phyloP scores from a whole-genome alignment of 2,329 filamentous ascomycete genomes.

The Septoria linicola region DNA sequence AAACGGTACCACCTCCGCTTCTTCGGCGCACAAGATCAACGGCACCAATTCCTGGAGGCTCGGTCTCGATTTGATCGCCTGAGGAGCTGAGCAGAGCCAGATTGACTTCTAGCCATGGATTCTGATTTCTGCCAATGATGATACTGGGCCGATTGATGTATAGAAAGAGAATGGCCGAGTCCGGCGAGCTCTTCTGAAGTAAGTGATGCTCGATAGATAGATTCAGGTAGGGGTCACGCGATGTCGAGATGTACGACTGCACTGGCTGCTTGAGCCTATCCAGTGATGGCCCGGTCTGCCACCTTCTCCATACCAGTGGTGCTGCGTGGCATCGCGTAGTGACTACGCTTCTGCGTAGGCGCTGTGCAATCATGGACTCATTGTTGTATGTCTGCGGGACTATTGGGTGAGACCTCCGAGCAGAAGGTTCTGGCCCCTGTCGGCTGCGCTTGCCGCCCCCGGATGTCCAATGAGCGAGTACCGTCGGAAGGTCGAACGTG shows the following conservation, averaged over 20 bases:
- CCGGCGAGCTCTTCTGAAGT: slow-evolving; percentile 67
- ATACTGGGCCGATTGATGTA: slow-evolving; percentile 87
- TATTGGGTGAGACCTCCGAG: slow-evolving; percentile 19
- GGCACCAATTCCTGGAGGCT: slow-evolving; percentile 42
- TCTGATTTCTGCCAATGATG: slow-evolving; percentile 93
- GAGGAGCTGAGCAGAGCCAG: slow-evolving; percentile 58
- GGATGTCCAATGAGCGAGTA: slow-evolving; percentile 10
- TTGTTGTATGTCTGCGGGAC: slow-evolving; percentile 9
- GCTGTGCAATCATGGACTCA: slow-evolving; percentile 35
- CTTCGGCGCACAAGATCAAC: slow-evolving; percentile 74
- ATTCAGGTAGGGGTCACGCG: slow-evolving; percentile 77
- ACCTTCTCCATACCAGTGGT: slow-evolving; percentile 25
- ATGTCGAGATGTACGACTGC: slow-evolving; percentile 52
- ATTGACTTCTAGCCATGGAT: slow-evolving; percentile 92
- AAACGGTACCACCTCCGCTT: slow-evolving; percentile 88
- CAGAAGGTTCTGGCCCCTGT: slow-evolving; percentile 3
- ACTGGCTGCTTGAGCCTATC: slow-evolving; percentile 33
- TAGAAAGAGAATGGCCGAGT: slow-evolving; percentile 77
- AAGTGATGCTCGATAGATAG: slow-evolving; percentile 92
- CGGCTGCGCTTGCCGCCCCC: slow-evolving; percentile 4
- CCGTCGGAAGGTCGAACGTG: no score
- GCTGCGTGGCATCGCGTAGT: background rate
- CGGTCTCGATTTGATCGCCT: slow-evolving; percentile 36
- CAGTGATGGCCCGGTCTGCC: slow-evolving; percentile 28
- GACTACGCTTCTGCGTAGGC: slow-evolving; percentile 27